phyloP scores from a whole-genome alignment of 345 rosid species.

The Rhizophora apiculata region DNA sequence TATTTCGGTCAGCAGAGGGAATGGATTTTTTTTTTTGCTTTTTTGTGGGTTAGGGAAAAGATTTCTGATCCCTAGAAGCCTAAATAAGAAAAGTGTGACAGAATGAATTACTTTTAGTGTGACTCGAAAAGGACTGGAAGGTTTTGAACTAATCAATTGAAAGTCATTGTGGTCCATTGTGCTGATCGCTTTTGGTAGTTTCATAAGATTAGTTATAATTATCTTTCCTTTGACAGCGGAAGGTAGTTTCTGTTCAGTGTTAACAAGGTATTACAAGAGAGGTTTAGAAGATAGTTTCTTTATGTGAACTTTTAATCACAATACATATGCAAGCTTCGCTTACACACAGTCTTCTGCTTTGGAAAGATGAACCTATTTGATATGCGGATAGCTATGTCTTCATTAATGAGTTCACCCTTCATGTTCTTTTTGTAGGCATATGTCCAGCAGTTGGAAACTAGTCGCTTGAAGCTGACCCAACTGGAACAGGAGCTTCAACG shows the following conservation, averaged over 20 bases:
- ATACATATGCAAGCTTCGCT: background rate
- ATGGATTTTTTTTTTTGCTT: too few species aligned
- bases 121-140: too few species aligned
- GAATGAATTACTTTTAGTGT: too few species aligned
- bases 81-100: too few species aligned
- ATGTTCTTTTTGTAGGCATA: conserved; percentile 57
- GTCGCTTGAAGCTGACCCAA: conserved; percentile 92
- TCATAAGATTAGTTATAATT: too few species aligned
- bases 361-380: background rate
- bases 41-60: too few species aligned
- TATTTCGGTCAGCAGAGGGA: too few species aligned
- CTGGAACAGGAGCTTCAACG: conserved; percentile 98
- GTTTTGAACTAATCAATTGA: background rate
- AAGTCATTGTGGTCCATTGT: background rate
- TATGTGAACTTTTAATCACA: background rate
- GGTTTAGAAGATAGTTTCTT: background rate
- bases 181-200: background rate
- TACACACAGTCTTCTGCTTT: background rate
- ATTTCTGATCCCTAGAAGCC: too few species aligned
- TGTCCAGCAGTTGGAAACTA: conserved; percentile 97
- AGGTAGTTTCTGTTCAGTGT: background rate
- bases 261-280: background rate
- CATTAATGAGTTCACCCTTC: conserved; percentile 7
- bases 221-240: too few species aligned
- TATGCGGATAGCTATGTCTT: background rate